phyloP scores from a whole-genome alignment of 2,329 filamentous ascomycete species.

The Alternaria arbusti region DNA sequence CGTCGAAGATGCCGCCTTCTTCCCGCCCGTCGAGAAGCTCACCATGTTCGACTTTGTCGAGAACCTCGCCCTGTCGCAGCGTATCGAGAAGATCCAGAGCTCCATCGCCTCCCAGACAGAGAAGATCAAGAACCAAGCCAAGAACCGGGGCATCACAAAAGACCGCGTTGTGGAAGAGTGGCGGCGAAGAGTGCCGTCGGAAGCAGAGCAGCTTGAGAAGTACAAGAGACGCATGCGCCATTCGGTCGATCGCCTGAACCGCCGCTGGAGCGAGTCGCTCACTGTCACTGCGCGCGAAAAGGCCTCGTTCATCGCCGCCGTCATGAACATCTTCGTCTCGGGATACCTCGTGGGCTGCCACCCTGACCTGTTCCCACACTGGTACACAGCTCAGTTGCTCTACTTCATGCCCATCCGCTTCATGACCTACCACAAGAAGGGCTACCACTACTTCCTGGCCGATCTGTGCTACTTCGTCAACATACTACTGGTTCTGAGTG shows the following conservation, averaged over 20 bases:
- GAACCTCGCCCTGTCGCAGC: constrained; percentile 86
- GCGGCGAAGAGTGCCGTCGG: constrained; percentile 82
- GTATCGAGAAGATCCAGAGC: constrained; percentile 87
- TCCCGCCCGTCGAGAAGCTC: constrained; percentile 86
- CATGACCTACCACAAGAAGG: constrained; percentile 87
- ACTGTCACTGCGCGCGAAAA: constrained; percentile 91
- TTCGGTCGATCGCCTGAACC: constrained; percentile 85
- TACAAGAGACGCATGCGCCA: constrained; percentile 87
- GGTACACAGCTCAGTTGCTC: constrained; percentile 85
- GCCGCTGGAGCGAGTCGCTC: constrained; percentile 87
- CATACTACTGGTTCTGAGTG: constrained; percentile 76
- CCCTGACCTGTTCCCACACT: constrained; percentile 86
- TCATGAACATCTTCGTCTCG: constrained; percentile 96
- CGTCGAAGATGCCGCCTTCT: constrained; percentile 64
- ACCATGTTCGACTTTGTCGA: constrained; percentile 93
- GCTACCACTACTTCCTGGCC: constrained; percentile 89
- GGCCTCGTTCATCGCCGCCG: constrained; percentile 92
- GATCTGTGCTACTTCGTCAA: constrained; percentile 99
- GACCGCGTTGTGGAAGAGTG: constrained; percentile 92
- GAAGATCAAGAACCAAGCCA: constrained; percentile 83
- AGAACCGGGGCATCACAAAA: constrained; percentile 78
- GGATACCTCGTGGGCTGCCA: constrained; percentile 89
- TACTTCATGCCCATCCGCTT: constrained; percentile 98
- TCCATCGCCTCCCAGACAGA: constrained; percentile 82
- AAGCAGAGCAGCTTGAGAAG: constrained; percentile 90